A percentile compares a stretch with the other conserved stretches of the same genome.
Conservation (phyloP, 2,329 filamentous ascomycete genomes). For the Claviceps spartinae region DNA sequence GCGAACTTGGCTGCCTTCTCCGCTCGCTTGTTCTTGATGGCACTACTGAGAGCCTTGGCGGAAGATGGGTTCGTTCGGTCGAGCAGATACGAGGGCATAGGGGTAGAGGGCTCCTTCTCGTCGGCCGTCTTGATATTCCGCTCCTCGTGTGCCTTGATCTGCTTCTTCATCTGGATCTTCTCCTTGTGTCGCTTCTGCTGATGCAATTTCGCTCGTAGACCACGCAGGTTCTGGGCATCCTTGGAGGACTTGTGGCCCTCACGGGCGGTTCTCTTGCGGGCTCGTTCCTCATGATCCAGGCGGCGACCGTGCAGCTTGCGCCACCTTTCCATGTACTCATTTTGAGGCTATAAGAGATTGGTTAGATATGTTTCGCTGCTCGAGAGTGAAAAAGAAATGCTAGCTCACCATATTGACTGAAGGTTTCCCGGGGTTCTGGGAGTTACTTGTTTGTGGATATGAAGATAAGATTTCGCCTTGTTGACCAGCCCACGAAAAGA, state of each 20-base stretch:
- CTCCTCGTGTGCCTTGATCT: slow-evolving; percentile 90
- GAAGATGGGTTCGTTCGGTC: slow-evolving; percentile 54
- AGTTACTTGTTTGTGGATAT: neutral
- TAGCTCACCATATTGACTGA: slow-evolving; percentile 5
- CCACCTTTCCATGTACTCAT: slow-evolving; percentile 67
- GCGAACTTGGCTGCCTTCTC: slow-evolving; percentile 91
- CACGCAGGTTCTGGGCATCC: slow-evolving; percentile 85
- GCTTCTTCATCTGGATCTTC: slow-evolving; percentile 97
- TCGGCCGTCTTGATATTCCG: slow-evolving; percentile 84
- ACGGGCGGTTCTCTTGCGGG: slow-evolving; percentile 74
- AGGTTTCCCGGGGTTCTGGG: neutral
- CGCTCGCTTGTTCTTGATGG: slow-evolving; percentile 89
- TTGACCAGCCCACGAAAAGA: slow-evolving; percentile 1
- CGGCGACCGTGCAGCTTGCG: slow-evolving; percentile 38
- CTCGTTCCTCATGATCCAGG: slow-evolving; percentile 74
- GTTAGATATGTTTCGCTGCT: neutral
- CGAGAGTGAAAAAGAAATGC: neutral
- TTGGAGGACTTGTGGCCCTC: slow-evolving; percentile 79
- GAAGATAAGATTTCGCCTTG: slow-evolving; percentile 7
- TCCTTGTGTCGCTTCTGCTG: slow-evolving; percentile 89
- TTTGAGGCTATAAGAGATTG: slow-evolving; percentile 50
- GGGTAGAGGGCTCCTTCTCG: slow-evolving; percentile 64
- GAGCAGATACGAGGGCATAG: slow-evolving; percentile 84
- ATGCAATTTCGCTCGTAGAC: slow-evolving; percentile 83
- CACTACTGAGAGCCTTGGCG: slow-evolving; percentile 60